Evolutionary conservation across 805 yeast genomes (phyloP).

Genomic region (Tetrapisispora arboricola): DNA sequence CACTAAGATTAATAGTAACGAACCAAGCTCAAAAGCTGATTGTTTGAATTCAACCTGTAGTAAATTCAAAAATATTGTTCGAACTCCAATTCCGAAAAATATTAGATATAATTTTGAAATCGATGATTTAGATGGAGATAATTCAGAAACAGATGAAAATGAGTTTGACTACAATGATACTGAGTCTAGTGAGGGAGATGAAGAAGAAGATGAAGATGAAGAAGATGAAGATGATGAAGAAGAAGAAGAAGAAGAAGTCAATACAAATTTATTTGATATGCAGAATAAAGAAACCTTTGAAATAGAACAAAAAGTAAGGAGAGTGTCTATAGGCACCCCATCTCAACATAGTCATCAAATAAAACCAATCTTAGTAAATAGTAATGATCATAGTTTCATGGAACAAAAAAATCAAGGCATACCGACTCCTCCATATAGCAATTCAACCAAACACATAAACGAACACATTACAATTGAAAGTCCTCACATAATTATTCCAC

Average conservation of each 20-base stretch:
- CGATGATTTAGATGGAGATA: neutral
- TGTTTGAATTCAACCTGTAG: neutral
- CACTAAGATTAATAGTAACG: neutral
- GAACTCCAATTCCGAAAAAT: conserved; percentile 4
- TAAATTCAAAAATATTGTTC: neutral
- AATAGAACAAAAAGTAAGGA: conserved; percentile 1
- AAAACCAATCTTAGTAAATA: neutral
- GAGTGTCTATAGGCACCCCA: neutral
- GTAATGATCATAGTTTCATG: neutral
- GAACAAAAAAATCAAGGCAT: neutral
- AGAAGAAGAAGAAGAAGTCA: neutral
- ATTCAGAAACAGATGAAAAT: conserved; percentile 6
- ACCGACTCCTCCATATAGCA: neutral
- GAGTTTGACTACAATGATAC: conserved; percentile 3
- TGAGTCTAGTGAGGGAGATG: conserved; percentile 7
- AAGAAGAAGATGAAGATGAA: neutral
- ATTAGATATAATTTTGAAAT: conserved; percentile 2
- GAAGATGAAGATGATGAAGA: conserved; percentile 1
- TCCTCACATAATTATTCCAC: conserved; percentile 7
- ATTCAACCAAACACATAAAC: neutral
- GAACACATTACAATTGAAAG: conserved; percentile 8
- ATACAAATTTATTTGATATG: neutral
- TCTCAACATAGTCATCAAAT: neutral
- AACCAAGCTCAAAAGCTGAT: neutral
- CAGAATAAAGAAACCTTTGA: conserved; percentile 1